Base-by-base conservation (phyloP, 129 eudicot genomes). In the Artemisia argyi region DNA sequence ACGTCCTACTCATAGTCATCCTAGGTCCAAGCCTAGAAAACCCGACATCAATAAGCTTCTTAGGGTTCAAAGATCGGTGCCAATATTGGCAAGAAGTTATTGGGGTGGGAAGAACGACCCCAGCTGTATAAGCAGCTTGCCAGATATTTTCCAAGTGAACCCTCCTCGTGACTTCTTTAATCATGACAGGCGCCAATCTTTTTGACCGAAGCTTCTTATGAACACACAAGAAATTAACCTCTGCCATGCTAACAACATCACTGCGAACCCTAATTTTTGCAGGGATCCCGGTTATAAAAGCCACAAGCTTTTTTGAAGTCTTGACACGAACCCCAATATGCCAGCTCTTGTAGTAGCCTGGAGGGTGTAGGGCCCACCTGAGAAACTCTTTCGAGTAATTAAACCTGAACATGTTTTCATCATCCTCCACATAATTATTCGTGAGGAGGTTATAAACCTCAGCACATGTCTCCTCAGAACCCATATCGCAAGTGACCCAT, bases 71-170 rank as follows among this genome's bases (percentile, higher is more conserved):
- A 47, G 88, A 80, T 59, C 91, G 69, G 80, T 86, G 91, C 91
- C 91, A 86, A 61, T 86, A 86, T 52, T 86, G 88, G 67, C 91
- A 86, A 18, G 85, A 77, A 39, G 91, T 68, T 52, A 86, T 71
- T 2, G 91, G 88, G 18, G 91, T 86, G 2, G 91, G 91, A 39
- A 86, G 85, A 71, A 86, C 85, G 57, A 83, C 88, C 10, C 91
- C 91, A 13, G 91, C 91, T 66, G 91, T 83, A 86, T 86, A 86
- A 68, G 88, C 88, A 32, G 91, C 91, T 73, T 86, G 91, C 91
- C 88, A 86, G 16, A 86, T 83, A 50, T 86, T 86, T 78, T 86
- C 85, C 71, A 86, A 72, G 65, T 80, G 88, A 46, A 86, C 88
- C 82, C 91, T 83, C 66, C 91, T 77, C 16, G 91, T 83, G 71